Base-by-base conservation (phyloP, 768 basidiomycete genomes). In the Agrocybe pediades region DNA sequence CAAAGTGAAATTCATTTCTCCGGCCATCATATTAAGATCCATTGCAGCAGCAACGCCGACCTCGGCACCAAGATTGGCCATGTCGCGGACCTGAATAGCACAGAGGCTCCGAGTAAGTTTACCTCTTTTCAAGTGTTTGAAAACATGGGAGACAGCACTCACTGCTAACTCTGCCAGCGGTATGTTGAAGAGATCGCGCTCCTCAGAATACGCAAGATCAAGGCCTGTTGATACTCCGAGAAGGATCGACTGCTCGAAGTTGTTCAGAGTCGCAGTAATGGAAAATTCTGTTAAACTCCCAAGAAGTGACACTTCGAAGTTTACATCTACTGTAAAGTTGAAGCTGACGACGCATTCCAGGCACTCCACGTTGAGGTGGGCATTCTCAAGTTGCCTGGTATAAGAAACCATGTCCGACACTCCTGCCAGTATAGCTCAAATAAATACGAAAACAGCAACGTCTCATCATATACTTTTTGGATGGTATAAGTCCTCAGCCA, bases 321-420 rank as follows among this genome's bases (percentile, higher is more conserved):
- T 50, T n/a, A 50, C 24, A 20, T 50, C 40, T 6, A 50, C 40
- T 19, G 49, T 50, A 26, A 50, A 50, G 26, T 50, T 42, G 25
- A 50, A 50, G 16, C 41, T 29, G 25, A 50, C 26, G 39, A 1
- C 41, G 40, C 49, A 50, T 13, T 50, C n/a, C 2, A 40, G 20
- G 25, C 49, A 50, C 19, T 41, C 16, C 9, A 50, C 29, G 21
- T 41, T 13, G 41, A 50, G 49, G 6, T 50, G 26, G 6, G 49
- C 40, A 27, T 21, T 40, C n/a, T 26, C 16, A 2, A 50, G 17
- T 29, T 41, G 40, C 19, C 49, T 50, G 36, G 9, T n/a, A n/a
- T n/a, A n/a, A n/a, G n/a, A n/a, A n/a, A n/a, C n/a, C n/a, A n/a
- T n/a, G n/a, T n/a, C n/a, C n/a, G n/a, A n/a, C n/a, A n/a, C n/a